A percentile compares a stretch with the other conserved stretches of the same genome.
Evolutionary conservation across 2,329 filamentous ascomycete species (phyloP).

Genomic region (Aspergillus intermedius): DNA sequence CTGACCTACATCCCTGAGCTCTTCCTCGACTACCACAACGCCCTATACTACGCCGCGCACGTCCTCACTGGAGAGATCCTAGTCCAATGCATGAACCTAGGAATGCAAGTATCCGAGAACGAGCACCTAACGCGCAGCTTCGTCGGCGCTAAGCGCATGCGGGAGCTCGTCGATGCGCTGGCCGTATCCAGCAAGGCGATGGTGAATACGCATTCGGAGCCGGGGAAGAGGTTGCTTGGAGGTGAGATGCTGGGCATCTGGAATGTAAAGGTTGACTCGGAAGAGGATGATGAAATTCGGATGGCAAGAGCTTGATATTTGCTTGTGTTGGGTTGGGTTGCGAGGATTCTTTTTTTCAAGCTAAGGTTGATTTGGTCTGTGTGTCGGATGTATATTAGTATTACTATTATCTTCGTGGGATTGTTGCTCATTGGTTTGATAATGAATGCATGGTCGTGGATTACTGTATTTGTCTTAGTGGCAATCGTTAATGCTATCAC

Average conservation of each 20-base stretch:
- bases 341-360: no score
- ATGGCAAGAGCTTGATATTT: background rate
- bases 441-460: no score
- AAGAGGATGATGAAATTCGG: conserved; percentile 15
- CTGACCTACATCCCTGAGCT: conserved; percentile 78
- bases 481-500: no score
- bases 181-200: conserved; percentile 71
- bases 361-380: background rate
- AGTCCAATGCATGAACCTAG: conserved; percentile 80
- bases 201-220: conserved; percentile 44
- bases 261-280: conserved; percentile 26
- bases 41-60: conserved; percentile 71
- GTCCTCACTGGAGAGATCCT: conserved; percentile 68
- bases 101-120: conserved; percentile 65
- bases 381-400: no score
- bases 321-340: background rate
- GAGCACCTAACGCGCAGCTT: conserved; percentile 62
- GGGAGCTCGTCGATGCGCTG: conserved; percentile 68
- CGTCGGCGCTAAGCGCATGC: conserved; percentile 59
- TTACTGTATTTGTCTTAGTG: no score
- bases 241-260: conserved; percentile 35
- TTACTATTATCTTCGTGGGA: no score
- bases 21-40: conserved; percentile 73
- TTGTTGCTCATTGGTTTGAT: no score
- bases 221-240: conserved; percentile 33